Base-by-base conservation (phyloP, 768 basidiomycete genomes). In the Podaxis sp. region DNA sequence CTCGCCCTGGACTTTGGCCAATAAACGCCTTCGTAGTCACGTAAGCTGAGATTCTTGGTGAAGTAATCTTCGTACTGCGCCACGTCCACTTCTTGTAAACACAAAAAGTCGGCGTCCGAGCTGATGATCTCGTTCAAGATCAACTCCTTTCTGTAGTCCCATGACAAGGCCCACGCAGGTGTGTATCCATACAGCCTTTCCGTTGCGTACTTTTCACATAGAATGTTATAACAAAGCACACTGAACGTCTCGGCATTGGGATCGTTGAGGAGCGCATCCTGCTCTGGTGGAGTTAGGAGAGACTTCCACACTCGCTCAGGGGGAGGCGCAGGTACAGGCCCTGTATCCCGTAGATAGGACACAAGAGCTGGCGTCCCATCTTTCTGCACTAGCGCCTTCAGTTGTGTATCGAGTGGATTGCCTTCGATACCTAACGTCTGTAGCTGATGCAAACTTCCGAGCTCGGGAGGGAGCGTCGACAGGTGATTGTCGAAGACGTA, bases 401-500 rank as follows among this genome's bases (percentile, higher is more conserved):
- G 77, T 28, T 83, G 75, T 2, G 86, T 77, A 60, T 96, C 93
- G 46, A 99, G 76, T 2, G 96, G 96, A 68, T 99, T 99, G n/a
- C 97, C 97, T 73, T 99, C 97, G 38, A 99, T 84, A 20, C 97
- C 97, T 28, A 99, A 78, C 11, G 93, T 94, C 72, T 93, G 93
- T 55, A 99, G 82, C 72, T 95, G 93, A 70, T 96, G 93, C 38
- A 99, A 75, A 60, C 85, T 93, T 30, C 97, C 97, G 38, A 97
- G 80, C 72, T 99, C 93, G 0, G 83, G 78, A 2, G 97, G 97
- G 20, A 99, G 81, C 2, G 87, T 89, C 41, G 84, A 78, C n/a
- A 99, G 76, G 68, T 90, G 86, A 75, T 99, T 99, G 81, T 99
- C 97, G 74, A 99, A 99, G 22, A 99, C 78, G 70, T 93, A 92